Conservation (phyloP, 495 filamentous ascomycete species). For the Cryomyces minteri region DNA sequence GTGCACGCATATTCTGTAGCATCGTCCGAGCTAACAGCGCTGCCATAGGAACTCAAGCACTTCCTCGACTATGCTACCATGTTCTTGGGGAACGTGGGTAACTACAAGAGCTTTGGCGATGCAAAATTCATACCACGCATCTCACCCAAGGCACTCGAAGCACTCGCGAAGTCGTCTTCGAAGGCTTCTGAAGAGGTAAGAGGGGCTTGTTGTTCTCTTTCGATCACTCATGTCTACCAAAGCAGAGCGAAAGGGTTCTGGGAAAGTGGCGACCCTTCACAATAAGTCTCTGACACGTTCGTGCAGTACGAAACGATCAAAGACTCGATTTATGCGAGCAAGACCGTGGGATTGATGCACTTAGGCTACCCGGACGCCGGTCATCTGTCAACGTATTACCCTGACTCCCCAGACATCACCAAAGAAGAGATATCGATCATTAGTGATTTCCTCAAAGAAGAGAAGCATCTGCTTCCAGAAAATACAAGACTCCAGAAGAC, state of each 20-base stretch:
- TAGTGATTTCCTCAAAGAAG: constrained; percentile 46
- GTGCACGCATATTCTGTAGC: no score
- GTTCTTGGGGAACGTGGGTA: constrained; percentile 81
- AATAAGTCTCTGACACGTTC: background rate
- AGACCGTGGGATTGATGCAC: constrained; percentile 50
- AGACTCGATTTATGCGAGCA: constrained; percentile 57
- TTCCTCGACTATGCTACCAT: constrained; percentile 80
- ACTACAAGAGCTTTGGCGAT: constrained; percentile 95
- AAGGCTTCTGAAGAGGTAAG: constrained; percentile 29
- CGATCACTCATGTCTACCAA: no score
- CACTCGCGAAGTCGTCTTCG: constrained; percentile 30
- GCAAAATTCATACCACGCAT: constrained; percentile 83
- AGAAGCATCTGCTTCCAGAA: constrained; percentile 57
- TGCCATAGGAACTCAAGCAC: constrained; percentile 32
- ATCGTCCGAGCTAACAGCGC: no score
- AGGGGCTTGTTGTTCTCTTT: no score
- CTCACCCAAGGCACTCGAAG: constrained; percentile 41
- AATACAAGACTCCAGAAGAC: constrained; percentile 79
- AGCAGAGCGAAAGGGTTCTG: constrained; percentile 20
- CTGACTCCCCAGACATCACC: constrained; percentile 67
- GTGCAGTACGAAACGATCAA: constrained; percentile 44
- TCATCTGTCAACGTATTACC: constrained; percentile 87
- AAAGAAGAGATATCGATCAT: constrained; percentile 65
- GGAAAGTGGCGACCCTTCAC: no score
- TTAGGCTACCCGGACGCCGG: constrained; percentile 69